These are phyloP conservation scores for Malassezia yamatoensis DNA, from an alignment of 1,284 basidiomycete species.

Conservation along the genomic window DNA sequence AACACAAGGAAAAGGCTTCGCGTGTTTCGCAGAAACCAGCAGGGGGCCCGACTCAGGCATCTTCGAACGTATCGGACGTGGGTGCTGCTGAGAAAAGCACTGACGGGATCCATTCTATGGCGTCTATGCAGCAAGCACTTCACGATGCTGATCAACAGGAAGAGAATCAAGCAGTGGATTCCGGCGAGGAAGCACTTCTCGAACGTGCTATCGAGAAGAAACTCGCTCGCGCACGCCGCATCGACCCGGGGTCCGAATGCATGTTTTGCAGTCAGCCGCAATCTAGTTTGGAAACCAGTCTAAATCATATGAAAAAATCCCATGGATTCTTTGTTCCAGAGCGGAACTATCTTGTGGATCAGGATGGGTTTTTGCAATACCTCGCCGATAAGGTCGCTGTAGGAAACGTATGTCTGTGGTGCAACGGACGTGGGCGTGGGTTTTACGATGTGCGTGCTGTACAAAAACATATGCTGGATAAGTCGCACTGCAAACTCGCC, in stretches of 20 bases:
- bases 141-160: no score
- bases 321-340: constrained; percentile 98
- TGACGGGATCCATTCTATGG: no score
- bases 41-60: background rate
- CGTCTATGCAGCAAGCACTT: no score
- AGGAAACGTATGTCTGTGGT: constrained; percentile 85
- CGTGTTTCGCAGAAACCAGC: constrained; percentile 46
- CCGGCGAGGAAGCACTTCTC: constrained; percentile 37
- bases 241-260: constrained; percentile 37
- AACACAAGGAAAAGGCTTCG: constrained; percentile 71
- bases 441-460: constrained; percentile 36
- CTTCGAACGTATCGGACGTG: constrained; percentile 20
- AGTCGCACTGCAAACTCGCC: constrained; percentile 79
- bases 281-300: constrained; percentile 58
- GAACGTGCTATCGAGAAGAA: constrained; percentile 36
- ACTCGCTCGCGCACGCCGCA: constrained; percentile 33
- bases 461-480: constrained; percentile 46
- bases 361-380: constrained; percentile 69
- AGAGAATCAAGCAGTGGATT: constrained; percentile 18
- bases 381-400: constrained; percentile 88
- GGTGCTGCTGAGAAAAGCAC: no score
- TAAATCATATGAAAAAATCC: constrained; percentile 71
- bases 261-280: constrained; percentile 66
- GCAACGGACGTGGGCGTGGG: constrained; percentile 49
- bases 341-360: constrained; percentile 75